phyloP scores from a whole-genome alignment of 23 red algal species.

The Chondrus crispus region DNA sequence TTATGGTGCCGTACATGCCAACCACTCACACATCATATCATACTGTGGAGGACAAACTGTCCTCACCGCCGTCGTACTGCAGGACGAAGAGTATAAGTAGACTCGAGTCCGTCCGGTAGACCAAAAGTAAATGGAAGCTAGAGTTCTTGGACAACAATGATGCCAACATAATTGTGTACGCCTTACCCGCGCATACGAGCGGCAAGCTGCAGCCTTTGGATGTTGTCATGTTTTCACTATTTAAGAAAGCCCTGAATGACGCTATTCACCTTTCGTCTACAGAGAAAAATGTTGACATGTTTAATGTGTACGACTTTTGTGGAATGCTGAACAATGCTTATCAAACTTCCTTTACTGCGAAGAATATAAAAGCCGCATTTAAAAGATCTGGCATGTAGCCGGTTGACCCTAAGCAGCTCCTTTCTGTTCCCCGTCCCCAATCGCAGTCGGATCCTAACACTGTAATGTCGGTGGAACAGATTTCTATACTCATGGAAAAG shows the following conservation, averaged over 20 bases:
- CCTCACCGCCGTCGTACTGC: too few relatives aligned
- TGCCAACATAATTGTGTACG: slow-evolving; percentile 30
- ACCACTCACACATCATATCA: too few relatives aligned
- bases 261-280: background rate
- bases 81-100: too few relatives aligned
- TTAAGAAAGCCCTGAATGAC: background rate
- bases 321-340: background rate
- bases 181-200: slow-evolving; percentile 21
- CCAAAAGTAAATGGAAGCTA: too few relatives aligned
- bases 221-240: background rate
- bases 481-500: background rate
- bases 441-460: background rate
- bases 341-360: background rate
- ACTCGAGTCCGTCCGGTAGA: too few relatives aligned
- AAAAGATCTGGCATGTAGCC: background rate
- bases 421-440: background rate
- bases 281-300: background rate
- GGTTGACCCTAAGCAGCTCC: background rate
- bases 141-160: too few relatives aligned
- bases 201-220: slow-evolving; percentile 35
- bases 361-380: background rate
- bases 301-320: background rate
- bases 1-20: too few relatives aligned
- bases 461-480: background rate
- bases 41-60: too few relatives aligned